phyloP scores from a whole-genome alignment of 1,139 yeast genomes.

The Scheffersomyces quercinus region DNA sequence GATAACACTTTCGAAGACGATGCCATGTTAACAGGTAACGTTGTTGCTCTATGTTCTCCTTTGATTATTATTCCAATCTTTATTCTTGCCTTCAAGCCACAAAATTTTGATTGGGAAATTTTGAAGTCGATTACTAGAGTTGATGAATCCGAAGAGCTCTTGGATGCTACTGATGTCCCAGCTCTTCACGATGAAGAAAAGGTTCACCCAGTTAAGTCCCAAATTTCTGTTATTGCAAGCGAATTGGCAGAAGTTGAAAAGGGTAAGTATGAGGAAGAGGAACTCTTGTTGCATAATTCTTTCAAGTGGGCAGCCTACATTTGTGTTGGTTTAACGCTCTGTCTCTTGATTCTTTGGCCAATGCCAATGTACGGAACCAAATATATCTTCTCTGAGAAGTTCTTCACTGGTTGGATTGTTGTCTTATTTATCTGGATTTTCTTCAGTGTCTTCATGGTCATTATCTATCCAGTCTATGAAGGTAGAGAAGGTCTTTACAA shows the following conservation, averaged over 20 bases:
- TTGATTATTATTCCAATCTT: slow-evolving; percentile 64
- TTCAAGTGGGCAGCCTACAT: slow-evolving; percentile 56
- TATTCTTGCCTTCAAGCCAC: slow-evolving; percentile 63
- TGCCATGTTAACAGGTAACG: slow-evolving; percentile 85
- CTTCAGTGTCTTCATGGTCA: slow-evolving; percentile 55
- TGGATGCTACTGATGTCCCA: slow-evolving; percentile 31
- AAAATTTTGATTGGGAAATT: slow-evolving; percentile 70
- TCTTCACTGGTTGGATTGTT: slow-evolving; percentile 82
- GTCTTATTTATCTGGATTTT: slow-evolving; percentile 76
- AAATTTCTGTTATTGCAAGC: slow-evolving; percentile 40
- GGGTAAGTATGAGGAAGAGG: slow-evolving; percentile 45
- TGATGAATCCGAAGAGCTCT: slow-evolving; percentile 65
- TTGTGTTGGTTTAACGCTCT: slow-evolving; percentile 57
- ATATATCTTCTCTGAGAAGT: slow-evolving; percentile 67
- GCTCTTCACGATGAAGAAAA: slow-evolving; percentile 29
- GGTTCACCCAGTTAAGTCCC: slow-evolving; percentile 40
- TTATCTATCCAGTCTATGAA: slow-evolving; percentile 64
- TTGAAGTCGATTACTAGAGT: slow-evolving; percentile 60
- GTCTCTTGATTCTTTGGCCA: slow-evolving; percentile 74
- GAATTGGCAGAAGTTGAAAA: slow-evolving; percentile 40
- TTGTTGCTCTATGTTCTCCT: slow-evolving; percentile 81
- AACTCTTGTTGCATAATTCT: slow-evolving; percentile 44
- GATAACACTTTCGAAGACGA: slow-evolving; percentile 71
- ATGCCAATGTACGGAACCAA: slow-evolving; percentile 84
- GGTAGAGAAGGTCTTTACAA: slow-evolving; percentile 64